Evolutionary conservation across 305 asterid genomes (phyloP), one percentile per base, ranked within the genome.

Genomic region (Fraxinus paxiana): DNA sequence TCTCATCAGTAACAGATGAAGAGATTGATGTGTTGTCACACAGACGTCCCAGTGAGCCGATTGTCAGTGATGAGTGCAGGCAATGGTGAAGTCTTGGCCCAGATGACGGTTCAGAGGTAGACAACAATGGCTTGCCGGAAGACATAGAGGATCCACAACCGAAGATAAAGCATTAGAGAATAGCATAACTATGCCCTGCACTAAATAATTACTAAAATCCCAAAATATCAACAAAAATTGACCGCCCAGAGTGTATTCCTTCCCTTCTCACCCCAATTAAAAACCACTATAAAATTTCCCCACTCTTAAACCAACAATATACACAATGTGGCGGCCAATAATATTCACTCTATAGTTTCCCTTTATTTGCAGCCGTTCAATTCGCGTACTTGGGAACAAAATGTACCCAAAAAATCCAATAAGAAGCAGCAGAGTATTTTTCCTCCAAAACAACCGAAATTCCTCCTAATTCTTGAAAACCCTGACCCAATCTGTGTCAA

Each of bases 51-150:
- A 83, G 18, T 20, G 91, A 80, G 82, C 80, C 73, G 83, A 78
- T 77, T 71, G 67, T 84, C 82, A 86, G 82, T 17, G 92, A 87
- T 3, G 96, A 82, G 70, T 73, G 79, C 74, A 80, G 88, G 72
- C 24, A 81, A 77, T 78, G 85, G 73, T 78, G 83, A 76, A 89
- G 87, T 41, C 79, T 77, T 38, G 92, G 84, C 43, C 80, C 86
- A 79, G 88, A 88, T 9, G 77, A 79, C 75, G 84, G 86, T 78
- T 90, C 91, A 85, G 86, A 83, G 33, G 85, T 71, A 80, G 92
- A 82, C 83, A 92, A 87, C 90, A 91, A 86, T 26, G 94, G 94
- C 87, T 90, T 89, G 86, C 87, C 91, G 76, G 96, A 90, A 85
- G 92, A 90, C 98, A 93, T 92, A 89, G 82, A 91, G 83, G 81